Evolutionary conservation across 345 rosid species (phyloP).

Genomic region (Geranium rotundifolium): DNA sequence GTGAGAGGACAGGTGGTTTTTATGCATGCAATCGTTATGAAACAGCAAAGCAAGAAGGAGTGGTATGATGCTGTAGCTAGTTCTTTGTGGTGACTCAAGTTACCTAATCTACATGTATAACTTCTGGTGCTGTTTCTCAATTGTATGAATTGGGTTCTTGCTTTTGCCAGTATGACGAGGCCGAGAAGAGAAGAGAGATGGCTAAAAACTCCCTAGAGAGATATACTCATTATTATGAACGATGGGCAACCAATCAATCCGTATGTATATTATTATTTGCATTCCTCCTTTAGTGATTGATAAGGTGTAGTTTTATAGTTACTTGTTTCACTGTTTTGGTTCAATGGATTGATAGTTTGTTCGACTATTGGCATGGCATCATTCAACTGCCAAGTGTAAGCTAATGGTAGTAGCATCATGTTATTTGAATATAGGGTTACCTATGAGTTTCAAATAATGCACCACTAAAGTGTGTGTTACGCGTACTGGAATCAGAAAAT

Average conservation of each 20-base stretch:
- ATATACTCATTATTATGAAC: constrained; percentile 97
- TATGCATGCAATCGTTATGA: constrained; percentile 82
- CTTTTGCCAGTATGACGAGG: constrained; percentile 65
- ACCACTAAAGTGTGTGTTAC: too few relatives aligned
- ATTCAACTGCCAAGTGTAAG: background rate
- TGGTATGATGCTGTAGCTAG: constrained; percentile 29
- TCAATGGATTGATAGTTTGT: background rate
- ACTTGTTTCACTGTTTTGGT: too few relatives aligned
- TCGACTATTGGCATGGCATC: background rate
- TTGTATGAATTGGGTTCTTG: background rate
- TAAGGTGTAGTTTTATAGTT: background rate
- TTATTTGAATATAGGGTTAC: background rate
- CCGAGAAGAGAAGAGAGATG: constrained; percentile 92
- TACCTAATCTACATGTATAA: background rate
- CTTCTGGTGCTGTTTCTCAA: background rate
- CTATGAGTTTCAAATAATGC: too few relatives aligned
- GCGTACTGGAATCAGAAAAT: too few relatives aligned
- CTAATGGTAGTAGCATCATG: background rate
- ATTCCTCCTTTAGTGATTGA: background rate
- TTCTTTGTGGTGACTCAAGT: background rate
- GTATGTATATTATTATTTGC: constrained; percentile 26
- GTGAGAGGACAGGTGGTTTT: constrained; percentile 91
- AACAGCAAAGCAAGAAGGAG: constrained; percentile 91
- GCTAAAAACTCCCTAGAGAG: constrained; percentile 89
- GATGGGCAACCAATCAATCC: constrained; percentile 95